Conservation (phyloP, 1,139 yeast genomes). For the Saccharomyces pastorianus region DNA sequence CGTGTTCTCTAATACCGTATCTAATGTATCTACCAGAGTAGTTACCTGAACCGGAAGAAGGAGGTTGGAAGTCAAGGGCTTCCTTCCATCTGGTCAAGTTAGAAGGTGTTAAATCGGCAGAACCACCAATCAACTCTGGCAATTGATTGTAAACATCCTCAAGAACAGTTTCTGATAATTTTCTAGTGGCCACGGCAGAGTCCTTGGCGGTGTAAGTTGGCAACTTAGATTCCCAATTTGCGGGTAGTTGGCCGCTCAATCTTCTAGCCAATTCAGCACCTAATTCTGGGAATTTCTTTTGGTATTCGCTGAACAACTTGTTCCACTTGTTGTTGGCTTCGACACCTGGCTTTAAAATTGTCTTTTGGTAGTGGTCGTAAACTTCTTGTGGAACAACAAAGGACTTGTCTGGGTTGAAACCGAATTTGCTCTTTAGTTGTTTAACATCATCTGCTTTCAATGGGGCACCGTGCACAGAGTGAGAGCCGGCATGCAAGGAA, state of each 20-base stretch:
- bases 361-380: slow-evolving; percentile 54
- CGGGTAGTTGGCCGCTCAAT: slow-evolving; percentile 73
- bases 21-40: slow-evolving; percentile 92
- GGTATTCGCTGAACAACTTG: slow-evolving; percentile 51
- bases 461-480: slow-evolving; percentile 95
- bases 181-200: slow-evolving; percentile 86
- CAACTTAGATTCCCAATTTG: slow-evolving; percentile 67
- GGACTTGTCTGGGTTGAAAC: slow-evolving; percentile 79
- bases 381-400: slow-evolving; percentile 84
- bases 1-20: slow-evolving; percentile 99
- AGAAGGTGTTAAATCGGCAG: slow-evolving; percentile 96
- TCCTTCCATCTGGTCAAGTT: slow-evolving; percentile 85
- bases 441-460: slow-evolving; percentile 87
- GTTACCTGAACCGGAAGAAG: slow-evolving; percentile 70
- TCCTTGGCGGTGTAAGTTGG: slow-evolving; percentile 78
- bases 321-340: slow-evolving; percentile 72
- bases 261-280: slow-evolving; percentile 83
- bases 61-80: slow-evolving; percentile 90
- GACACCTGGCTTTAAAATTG: slow-evolving; percentile 54
- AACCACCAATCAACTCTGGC: slow-evolving; percentile 93
- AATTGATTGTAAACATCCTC: slow-evolving; percentile 51
- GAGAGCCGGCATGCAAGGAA: slow-evolving; percentile 78
- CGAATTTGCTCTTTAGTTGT: slow-evolving; percentile 77
- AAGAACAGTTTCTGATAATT: slow-evolving; percentile 78
- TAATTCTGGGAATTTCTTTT: slow-evolving; percentile 63